Evolutionary conservation across 331 rosid genomes (phyloP), one percentile per base, ranked within the genome.

Genomic region (Acacia concinna): DNA sequence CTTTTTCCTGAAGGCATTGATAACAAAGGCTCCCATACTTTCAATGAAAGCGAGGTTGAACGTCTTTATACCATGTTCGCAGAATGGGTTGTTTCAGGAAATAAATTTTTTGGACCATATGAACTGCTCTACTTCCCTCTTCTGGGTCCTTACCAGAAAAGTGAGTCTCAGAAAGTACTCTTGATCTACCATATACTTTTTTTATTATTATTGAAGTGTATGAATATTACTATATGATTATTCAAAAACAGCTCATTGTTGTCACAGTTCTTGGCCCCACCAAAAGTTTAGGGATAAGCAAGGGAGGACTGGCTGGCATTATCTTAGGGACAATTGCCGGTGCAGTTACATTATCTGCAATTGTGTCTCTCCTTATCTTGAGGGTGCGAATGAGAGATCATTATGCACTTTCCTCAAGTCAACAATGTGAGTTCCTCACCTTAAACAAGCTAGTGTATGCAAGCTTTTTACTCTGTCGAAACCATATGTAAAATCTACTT

Each of bases 241-340:
- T 71, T 32, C 86, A 85, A 47, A 75, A 35, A 44, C 21, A 72
- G 79, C 81, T 79, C 69, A 15, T 68, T 79, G 25, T 80, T 81
- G 77, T 85, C 80, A 62, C 94, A 95, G 97, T 2, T 18, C 14
- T 37, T 77, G 0, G 6, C 71, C 0, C 23, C 62, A 32, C 85
- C n/a, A 34, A 78, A 73, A 86, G 83, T 34, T 86, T 91, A 38
- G 78, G 79, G 73, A 65, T 93, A 80, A 80, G 97, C 82, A 88
- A 70, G 13, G 98, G 97, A 1, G 94, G 94, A n/a, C 64, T 93
- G 82, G 92, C 75, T 67, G 99, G 99, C 71, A 77, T 90, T 71
- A 44, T 93, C 83, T 15, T 96, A 51, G 99, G 97, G 78, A 78
- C 90, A 67, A 74, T 96, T 82, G 97, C 94, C 4, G 84, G 79